Evolutionary conservation across 306 rosid genomes (phyloP).

Genomic region (Elaeagnus macrophylla): DNA sequence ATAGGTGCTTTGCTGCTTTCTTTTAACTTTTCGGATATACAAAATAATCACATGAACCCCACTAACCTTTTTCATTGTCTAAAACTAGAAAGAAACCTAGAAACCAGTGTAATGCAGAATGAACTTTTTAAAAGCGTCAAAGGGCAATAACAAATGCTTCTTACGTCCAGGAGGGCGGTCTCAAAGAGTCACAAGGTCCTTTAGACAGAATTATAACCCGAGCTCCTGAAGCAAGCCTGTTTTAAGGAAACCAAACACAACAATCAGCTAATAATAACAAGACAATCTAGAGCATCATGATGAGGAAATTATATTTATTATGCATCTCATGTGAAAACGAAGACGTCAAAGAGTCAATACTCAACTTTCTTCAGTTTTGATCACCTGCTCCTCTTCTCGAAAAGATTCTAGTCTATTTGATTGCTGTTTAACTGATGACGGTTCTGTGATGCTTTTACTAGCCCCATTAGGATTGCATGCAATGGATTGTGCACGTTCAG

Average conservation of each 20-base stretch:
- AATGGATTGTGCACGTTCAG: too few relatives aligned
- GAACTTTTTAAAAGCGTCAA: conserved; percentile 1
- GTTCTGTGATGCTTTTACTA: conserved; percentile 37
- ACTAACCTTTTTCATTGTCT: conserved; percentile 25
- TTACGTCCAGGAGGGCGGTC: conserved; percentile 25
- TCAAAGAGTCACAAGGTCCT: conserved; percentile 27
- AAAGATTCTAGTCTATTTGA: conserved; percentile 44
- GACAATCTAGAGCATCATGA: neutral
- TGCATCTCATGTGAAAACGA: conserved; percentile 14
- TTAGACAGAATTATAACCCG: conserved; percentile 79
- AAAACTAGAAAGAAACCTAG: conserved; percentile 32
- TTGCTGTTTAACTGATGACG: conserved; percentile 31
- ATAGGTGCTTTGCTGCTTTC: conserved; percentile 20
- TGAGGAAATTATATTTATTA: conserved; percentile 5
- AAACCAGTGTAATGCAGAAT: conserved; percentile 9
- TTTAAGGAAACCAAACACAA: conserved; percentile 23
- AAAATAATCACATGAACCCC: conserved; percentile 16
- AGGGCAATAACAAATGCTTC: neutral
- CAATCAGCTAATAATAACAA: conserved; percentile 26
- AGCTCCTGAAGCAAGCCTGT: conserved; percentile 99
- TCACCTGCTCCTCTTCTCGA: conserved; percentile 53
- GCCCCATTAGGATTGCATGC: too few relatives aligned
- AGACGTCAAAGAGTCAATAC: conserved; percentile 20
- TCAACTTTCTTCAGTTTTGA: conserved; percentile 94
- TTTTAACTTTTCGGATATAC: conserved; percentile 36